A percentile compares a stretch with the other conserved stretches of the same genome.
These are phyloP conservation scores for Adiantum capillusveneris DNA, from an alignment of 75 land plant species.

Conservation along the genomic window DNA sequence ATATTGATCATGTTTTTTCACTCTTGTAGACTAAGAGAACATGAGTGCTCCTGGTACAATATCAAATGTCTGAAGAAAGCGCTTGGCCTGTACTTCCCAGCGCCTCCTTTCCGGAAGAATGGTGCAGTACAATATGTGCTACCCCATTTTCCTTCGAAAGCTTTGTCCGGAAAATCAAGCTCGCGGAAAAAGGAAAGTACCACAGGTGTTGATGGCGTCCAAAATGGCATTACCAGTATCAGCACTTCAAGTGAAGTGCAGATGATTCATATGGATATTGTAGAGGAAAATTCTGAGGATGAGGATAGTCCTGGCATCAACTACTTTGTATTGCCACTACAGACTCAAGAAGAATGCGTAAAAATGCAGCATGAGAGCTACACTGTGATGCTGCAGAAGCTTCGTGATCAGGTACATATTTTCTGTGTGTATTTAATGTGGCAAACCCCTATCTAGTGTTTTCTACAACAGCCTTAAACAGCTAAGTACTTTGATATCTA, in stretches of 20 bases:
- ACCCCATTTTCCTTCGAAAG: slow-evolving; percentile 17
- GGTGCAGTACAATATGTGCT: slow-evolving; percentile 20
- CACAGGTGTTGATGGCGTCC: neutral
- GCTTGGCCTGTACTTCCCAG: slow-evolving; percentile 44
- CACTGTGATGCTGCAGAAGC: slow-evolving; percentile 33
- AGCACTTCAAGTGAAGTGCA: slow-evolving; percentile 8
- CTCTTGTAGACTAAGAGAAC: slow-evolving; percentile 41
- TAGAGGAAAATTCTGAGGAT: slow-evolving; percentile 1
- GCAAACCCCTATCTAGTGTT: too few species aligned
- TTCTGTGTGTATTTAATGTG: neutral
- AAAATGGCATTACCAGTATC: neutral
- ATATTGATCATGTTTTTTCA: neutral
- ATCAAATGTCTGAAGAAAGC: slow-evolving; percentile 42
- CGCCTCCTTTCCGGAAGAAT: slow-evolving; percentile 49
- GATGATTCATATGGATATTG: neutral
- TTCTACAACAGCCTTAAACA: neutral
- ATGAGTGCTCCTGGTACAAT: slow-evolving; percentile 38
- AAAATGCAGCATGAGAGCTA: slow-evolving; percentile 52
- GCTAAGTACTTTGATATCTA: neutral
- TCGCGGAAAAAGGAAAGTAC: neutral
- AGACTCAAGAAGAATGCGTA: slow-evolving; percentile 38
- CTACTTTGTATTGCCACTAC: slow-evolving; percentile 54
- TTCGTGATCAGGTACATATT: slow-evolving; percentile 68
- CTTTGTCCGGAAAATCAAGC: neutral
- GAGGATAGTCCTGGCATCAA: slow-evolving; percentile 14